Percentiles rank a stretch among this genome's conserved stretches.
Evolutionary conservation across 2,329 filamentous ascomycete species (phyloP).

Genomic region (Fusarium subtropicale): DNA sequence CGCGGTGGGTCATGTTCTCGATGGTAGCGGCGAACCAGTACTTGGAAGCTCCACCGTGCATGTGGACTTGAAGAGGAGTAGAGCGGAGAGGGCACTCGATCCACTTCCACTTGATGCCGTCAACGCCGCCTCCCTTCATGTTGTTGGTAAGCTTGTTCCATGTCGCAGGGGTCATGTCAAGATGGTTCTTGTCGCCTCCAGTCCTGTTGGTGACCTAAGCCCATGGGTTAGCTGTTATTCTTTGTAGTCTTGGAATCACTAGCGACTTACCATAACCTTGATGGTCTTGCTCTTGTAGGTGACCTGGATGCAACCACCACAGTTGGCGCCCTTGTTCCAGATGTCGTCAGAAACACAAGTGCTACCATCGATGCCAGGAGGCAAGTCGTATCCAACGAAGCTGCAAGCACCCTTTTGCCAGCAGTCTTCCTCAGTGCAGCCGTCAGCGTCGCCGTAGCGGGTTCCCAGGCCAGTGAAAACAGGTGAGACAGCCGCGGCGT

Average conservation of each 20-base stretch:
- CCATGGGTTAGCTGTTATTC: neutral
- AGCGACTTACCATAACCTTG: conserved; percentile 11
- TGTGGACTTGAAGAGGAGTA: conserved; percentile 15
- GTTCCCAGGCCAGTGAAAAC: conserved; percentile 13
- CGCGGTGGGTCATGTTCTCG: conserved; percentile 17
- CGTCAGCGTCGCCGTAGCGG: conserved; percentile 11
- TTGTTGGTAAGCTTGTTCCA: conserved; percentile 22
- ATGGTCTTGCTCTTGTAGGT: conserved; percentile 11
- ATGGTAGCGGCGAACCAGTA: conserved; percentile 29
- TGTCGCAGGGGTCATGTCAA: conserved; percentile 25
- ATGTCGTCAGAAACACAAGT: conserved; percentile 24
- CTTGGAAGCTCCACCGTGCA: conserved; percentile 26
- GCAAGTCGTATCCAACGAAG: conserved; percentile 18
- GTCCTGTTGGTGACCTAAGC: conserved; percentile 19
- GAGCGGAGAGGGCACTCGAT: conserved; percentile 15
- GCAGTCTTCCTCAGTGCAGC: conserved; percentile 17
- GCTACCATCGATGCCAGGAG: conserved; percentile 11
- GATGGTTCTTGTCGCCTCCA: conserved; percentile 21
- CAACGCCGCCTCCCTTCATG: conserved; percentile 11
- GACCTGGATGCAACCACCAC: conserved; percentile 14
- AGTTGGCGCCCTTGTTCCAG: conserved; percentile 21
- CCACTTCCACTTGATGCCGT: conserved; percentile 31
- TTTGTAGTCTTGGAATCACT: rapidly evolving
- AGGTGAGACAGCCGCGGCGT: conserved; percentile 2
- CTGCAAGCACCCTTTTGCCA: conserved; percentile 25